Evolutionary conservation across 1,284 basidiomycete species (phyloP).

Genomic region (Xerocomus amazonicus): DNA sequence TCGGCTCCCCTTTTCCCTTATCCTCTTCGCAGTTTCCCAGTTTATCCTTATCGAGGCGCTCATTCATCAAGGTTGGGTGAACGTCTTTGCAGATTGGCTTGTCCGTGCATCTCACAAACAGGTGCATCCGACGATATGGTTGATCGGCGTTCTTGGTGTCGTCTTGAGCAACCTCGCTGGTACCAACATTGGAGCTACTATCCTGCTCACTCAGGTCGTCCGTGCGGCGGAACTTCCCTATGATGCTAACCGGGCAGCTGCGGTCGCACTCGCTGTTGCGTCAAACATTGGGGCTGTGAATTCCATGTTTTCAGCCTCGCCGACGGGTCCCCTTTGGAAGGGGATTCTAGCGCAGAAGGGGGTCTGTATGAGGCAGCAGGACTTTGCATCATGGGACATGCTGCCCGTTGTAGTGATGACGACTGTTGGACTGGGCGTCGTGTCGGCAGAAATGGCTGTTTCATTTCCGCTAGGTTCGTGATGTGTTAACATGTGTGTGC

Average conservation of each 20-base stretch:
- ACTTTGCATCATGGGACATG: constrained; percentile 76
- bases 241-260: too few relatives aligned
- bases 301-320: too few relatives aligned
- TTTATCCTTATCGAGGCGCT: constrained; percentile 93
- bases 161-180: too few relatives aligned
- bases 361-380: constrained; percentile 58
- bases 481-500: neutral
- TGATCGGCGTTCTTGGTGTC: constrained; percentile 56
- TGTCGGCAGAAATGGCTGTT: constrained; percentile 64
- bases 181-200: too few relatives aligned
- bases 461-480: constrained; percentile 31
- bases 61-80: constrained; percentile 86
- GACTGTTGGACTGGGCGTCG: constrained; percentile 48
- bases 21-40: constrained; percentile 93
- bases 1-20: constrained; percentile 74
- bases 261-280: too few relatives aligned
- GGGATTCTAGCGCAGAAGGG: constrained; percentile 78
- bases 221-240: too few relatives aligned
- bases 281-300: too few relatives aligned
- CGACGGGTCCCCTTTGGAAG: constrained; percentile 89
- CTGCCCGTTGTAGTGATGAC: constrained; percentile 56
- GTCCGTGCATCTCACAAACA: constrained; percentile 42
- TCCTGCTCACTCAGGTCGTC: too few relatives aligned
- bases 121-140: constrained; percentile 51
- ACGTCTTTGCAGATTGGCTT: constrained; percentile 79